phyloP scores from a whole-genome alignment of 352 stramenopile species.

The Globisporangium cylindrosporum region DNA sequence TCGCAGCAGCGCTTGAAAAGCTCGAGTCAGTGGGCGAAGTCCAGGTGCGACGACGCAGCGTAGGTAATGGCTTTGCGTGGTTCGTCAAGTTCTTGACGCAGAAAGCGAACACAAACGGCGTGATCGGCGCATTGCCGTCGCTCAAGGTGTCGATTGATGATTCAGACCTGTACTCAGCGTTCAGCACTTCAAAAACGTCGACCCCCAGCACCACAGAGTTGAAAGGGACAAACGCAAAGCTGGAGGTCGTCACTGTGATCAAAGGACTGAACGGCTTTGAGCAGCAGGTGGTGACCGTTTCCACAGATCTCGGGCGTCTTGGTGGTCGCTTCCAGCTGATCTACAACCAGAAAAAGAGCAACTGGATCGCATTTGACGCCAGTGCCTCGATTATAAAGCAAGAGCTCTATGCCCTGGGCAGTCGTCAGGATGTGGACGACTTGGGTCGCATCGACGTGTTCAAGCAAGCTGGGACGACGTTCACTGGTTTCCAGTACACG shows the following conservation, averaged over 20 bases:
- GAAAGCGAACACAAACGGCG: constrained; percentile 37
- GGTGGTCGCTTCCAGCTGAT: constrained; percentile 86
- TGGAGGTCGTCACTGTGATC: constrained; percentile 81
- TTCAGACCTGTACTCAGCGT: constrained; percentile 52
- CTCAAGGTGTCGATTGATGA: constrained; percentile 75
- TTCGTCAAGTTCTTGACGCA: constrained; percentile 76
- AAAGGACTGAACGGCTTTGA: constrained; percentile 90
- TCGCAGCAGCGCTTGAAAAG: constrained; percentile 76
- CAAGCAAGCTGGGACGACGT: constrained; percentile 35
- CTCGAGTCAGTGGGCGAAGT: constrained; percentile 85
- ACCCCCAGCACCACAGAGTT: constrained; percentile 36
- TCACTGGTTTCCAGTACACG: constrained; percentile 53
- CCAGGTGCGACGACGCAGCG: constrained; percentile 61
- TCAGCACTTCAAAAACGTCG: constrained; percentile 40
- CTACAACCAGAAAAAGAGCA: constrained; percentile 83
- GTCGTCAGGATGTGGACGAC: constrained; percentile 8
- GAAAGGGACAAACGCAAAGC: constrained; percentile 66
- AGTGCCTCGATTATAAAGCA: constrained; percentile 51
- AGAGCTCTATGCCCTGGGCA: constrained; percentile 47
- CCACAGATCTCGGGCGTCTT: constrained; percentile 55
- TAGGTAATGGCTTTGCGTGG: constrained; percentile 80
- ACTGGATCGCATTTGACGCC: constrained; percentile 61
- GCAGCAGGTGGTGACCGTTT: constrained; percentile 86
- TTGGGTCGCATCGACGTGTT: constrained; percentile 54
- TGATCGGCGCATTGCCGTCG: constrained; percentile 50